Evolutionary conservation across 768 basidiomycete species (phyloP).

Genomic region (Gymnopilus junonius): DNA sequence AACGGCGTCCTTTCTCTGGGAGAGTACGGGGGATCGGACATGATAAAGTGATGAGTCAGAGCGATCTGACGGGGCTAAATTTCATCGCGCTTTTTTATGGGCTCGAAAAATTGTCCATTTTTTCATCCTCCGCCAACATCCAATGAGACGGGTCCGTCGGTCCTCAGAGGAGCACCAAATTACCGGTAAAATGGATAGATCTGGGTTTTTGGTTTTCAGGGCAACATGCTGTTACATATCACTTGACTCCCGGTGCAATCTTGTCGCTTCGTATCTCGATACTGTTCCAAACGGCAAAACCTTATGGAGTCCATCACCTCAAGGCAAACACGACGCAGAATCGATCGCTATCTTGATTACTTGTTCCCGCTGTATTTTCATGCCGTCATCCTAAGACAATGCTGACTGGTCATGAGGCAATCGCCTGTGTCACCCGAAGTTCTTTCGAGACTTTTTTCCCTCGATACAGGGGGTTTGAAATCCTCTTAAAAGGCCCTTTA

Average conservation of each 20-base stretch:
- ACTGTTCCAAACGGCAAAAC: constrained; percentile 14
- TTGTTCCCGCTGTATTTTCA: constrained; percentile 23
- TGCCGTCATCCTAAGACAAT: constrained; percentile 22
- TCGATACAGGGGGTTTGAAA: constrained; percentile 1
- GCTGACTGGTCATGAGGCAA: constrained; percentile 22
- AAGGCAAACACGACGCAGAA: constrained; percentile 50
- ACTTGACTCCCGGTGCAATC: constrained; percentile 11
- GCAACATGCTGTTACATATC: constrained; percentile 2
- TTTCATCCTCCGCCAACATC: constrained; percentile 16
- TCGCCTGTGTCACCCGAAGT: constrained; percentile 11
- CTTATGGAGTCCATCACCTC: constrained; percentile 45
- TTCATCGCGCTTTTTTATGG: constrained; percentile 5
- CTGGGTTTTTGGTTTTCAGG: not conserved
- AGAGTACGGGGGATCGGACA: constrained; percentile 12
- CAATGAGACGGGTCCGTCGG: constrained; percentile 6
- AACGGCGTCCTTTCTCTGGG: constrained; percentile 24
- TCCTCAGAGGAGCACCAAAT: not conserved
- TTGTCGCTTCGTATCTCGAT: constrained; percentile 28
- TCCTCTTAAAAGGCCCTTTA: constrained; percentile 15
- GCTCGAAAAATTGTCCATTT: constrained; percentile 4
- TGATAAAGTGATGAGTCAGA: constrained; percentile 10
- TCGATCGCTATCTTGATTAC: constrained; percentile 17
- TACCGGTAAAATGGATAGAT: constrained; percentile 5
- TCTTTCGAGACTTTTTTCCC: constrained; percentile 7
- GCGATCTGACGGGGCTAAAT: constrained; percentile 12